Evolutionary conservation across 805 yeast genomes (phyloP).

Genomic region (Zygotorulaspora danielsina): DNA sequence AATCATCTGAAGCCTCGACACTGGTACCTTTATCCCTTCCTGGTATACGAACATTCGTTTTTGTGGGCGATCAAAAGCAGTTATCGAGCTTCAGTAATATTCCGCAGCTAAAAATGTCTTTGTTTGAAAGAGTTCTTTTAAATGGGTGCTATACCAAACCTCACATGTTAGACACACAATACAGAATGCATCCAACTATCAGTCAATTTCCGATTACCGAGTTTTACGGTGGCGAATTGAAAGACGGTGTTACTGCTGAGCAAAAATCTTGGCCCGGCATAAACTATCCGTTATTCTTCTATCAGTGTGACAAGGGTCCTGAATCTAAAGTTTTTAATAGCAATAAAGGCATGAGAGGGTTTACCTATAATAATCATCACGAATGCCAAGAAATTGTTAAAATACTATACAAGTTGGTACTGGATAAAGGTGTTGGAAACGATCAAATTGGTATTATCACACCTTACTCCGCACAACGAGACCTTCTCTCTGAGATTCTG

Average conservation of each 20-base stretch:
- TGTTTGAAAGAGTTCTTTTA: slow-evolving; percentile 61
- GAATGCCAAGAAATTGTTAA: slow-evolving; percentile 50
- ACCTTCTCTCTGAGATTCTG: slow-evolving; percentile 49
- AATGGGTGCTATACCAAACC: slow-evolving; percentile 60
- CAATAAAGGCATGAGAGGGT: slow-evolving; percentile 45
- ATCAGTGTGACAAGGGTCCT: slow-evolving; percentile 45
- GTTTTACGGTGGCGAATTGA: slow-evolving; percentile 47
- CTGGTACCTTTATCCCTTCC: slow-evolving; percentile 67
- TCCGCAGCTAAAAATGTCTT: slow-evolving; percentile 59
- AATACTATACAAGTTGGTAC: slow-evolving; percentile 46
- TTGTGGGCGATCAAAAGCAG: slow-evolving; percentile 76
- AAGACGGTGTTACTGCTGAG: slow-evolving; percentile 55
- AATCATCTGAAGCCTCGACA: slow-evolving; percentile 68
- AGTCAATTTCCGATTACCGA: slow-evolving; percentile 53
- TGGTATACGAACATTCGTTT: slow-evolving; percentile 60
- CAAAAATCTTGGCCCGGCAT: slow-evolving; percentile 47
- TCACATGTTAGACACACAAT: slow-evolving; percentile 65
- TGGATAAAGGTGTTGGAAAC: slow-evolving; percentile 48
- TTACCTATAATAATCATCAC: slow-evolving; percentile 52
- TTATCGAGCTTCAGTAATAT: slow-evolving; percentile 67
- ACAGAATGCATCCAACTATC: slow-evolving; percentile 63
- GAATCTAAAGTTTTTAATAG: slow-evolving; percentile 49
- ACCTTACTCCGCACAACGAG: slow-evolving; percentile 75
- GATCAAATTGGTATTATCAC: slow-evolving; percentile 62
- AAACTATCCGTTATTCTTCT: slow-evolving; percentile 58